Base-by-base conservation (phyloP, 169 alveolate genomes). In the Plasmodium coatneyi region DNA sequence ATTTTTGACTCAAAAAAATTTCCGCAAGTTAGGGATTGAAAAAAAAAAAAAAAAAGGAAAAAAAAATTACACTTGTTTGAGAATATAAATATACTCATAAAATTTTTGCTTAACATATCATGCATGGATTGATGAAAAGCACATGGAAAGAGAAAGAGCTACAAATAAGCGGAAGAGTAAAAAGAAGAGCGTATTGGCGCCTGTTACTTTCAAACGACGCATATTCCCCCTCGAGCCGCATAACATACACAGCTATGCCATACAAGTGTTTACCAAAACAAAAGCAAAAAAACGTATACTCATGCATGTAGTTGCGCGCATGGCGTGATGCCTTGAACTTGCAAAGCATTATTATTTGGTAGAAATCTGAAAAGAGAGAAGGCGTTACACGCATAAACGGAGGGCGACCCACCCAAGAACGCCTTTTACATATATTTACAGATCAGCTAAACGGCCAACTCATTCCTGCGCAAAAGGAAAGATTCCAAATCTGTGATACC, bases 11-110 rank as follows among this genome's bases (percentile, higher is more conserved):
- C 28, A 74, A 49, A 49, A 49, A 49, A 14, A 1, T 49, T 46
- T 12, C 14, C 60, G 60, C 60, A 49, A 49, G 60, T 49, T 49
- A 46, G 16, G 60, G 41, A 16, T 30, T 34, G 32, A 74, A 25
- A 74, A 10, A 32, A 74, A 74, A 72, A 72, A 72, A 72, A 72
- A 72, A 30, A 72, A 22, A 9, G 22, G 3, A 30, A 74, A 74
- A 74, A 74, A 74, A 74, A 74, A 25, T 74, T 74, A 74, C 54
- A 34, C 54, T 74, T 72, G 19, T 72, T 74, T 74, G 25, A 30
- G 16, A 19, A 74, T 74, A 39, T n/a, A 22, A 39, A 32, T 74
- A 74, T 32, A 74, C 22, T 39, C 32, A 32, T 7, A 34, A 74
- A 74, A 74, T 5, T 19, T 66, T 66, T 25, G 12, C 76, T 7